These are phyloP conservation scores for Amanita polypyramis DNA, from an alignment of 768 basidiomycete species.

Conservation along the genomic window DNA sequence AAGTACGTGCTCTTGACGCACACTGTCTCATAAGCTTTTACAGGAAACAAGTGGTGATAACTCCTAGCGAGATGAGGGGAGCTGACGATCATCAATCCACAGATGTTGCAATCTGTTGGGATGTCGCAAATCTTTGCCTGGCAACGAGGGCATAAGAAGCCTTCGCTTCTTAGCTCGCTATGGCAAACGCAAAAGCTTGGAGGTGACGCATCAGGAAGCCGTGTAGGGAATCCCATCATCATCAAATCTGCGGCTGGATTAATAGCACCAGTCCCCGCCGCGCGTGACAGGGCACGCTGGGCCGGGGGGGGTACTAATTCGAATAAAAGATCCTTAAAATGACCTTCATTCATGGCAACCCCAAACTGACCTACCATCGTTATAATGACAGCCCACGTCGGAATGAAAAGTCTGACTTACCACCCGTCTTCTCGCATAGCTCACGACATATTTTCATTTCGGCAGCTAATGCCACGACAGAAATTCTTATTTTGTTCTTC, in stretches of 20 bases:
- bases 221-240: slow-evolving; percentile 99
- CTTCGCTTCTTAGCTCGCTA: slow-evolving; percentile 82
- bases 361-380: slow-evolving; percentile 64
- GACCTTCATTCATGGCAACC: slow-evolving; percentile 97
- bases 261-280: slow-evolving; percentile 24
- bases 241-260: slow-evolving; percentile 83
- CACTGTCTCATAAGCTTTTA: slow-evolving; percentile 76
- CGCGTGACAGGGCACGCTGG: slow-evolving; percentile 45
- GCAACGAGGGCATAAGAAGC: slow-evolving; percentile 93
- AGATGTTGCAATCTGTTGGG: slow-evolving; percentile 96
- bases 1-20: slow-evolving; percentile 27
- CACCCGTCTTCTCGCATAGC: slow-evolving; percentile 85
- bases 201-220: slow-evolving; percentile 74
- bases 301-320: slow-evolving; percentile 94
- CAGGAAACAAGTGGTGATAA: slow-evolving; percentile 93
- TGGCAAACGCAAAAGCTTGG: slow-evolving; percentile 91
- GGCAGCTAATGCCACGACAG: slow-evolving; percentile 88
- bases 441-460: slow-evolving; percentile 98
- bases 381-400: slow-evolving; percentile 7
- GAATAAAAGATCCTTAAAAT: slow-evolving; percentile 92
- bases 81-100: slow-evolving; percentile 95
- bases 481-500: slow-evolving; percentile 79
- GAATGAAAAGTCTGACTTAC: slow-evolving; percentile 31
- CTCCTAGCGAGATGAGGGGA: slow-evolving; percentile 95
- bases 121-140: slow-evolving; percentile 92